Evolutionary conservation across 139 green algal genomes (phyloP).

Genomic region (Chlorella vulgaris): DNA sequence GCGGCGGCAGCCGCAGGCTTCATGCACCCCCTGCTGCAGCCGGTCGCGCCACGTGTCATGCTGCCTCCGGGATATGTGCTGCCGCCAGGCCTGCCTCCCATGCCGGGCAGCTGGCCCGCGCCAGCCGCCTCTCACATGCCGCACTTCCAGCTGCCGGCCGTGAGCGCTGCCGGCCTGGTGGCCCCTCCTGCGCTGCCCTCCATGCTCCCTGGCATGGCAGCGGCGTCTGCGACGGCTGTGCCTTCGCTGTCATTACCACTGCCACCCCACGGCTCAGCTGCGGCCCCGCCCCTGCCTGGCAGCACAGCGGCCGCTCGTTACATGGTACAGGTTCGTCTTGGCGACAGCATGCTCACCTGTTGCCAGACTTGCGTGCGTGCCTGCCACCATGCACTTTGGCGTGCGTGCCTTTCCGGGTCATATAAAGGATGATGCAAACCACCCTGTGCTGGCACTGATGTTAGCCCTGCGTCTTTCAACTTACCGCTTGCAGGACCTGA

Average conservation of each 20-base stretch:
- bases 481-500: slow-evolving; percentile 24
- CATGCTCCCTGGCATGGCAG: neutral
- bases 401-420: neutral
- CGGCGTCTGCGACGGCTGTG: neutral
- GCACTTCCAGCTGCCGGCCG: neutral
- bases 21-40: neutral
- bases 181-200: neutral
- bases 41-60: neutral
- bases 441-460: neutral
- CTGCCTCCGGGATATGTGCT: neutral
- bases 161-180: neutral
- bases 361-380: too few species aligned
- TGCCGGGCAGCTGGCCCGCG: neutral
- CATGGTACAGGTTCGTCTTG: slow-evolving; percentile 31
- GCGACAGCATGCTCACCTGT: neutral
- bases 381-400: too few species aligned
- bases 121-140: neutral
- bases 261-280: too few species aligned
- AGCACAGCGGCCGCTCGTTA: slow-evolving; percentile 22
- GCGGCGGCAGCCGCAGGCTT: neutral
- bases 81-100: neutral
- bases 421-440: too few species aligned
- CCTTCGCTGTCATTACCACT: too few species aligned
- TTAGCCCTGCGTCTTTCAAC: neutral
- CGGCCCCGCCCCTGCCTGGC: neutral